Evolutionary conservation across 148 eudicot species (phyloP), one percentile per base, ranked within the genome.

Genomic region (Silene latifolia): DNA sequence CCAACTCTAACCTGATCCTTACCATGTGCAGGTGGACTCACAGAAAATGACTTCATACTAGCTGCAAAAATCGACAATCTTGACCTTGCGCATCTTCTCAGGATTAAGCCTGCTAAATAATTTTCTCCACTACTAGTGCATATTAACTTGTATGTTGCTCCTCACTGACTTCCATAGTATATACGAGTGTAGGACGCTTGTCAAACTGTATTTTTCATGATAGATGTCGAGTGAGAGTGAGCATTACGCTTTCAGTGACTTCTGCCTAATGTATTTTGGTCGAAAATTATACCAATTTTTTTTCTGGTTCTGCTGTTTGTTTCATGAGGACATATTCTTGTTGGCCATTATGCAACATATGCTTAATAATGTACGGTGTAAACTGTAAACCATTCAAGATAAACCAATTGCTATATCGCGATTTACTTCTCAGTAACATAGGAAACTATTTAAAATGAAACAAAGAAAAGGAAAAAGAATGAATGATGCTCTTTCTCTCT

Each of bases 1-100:
- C n/a, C n/a, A n/a, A n/a, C n/a, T n/a, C n/a, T n/a, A n/a, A n/a
- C n/a, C n/a, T n/a, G n/a, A n/a, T n/a, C 42, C 47, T 51, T 48
- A 48, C 48, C 9, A 65, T 78, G 75, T 84, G 85, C 85, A 93
- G 98, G 97, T 84, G 98, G 98, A 57, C 89, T 93, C 20, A 93
- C 98, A 12, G 98, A 93, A 85, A 93, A 93, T 62, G 98, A 93
- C 83, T 93, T 93, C 85, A 93, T 93, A 78, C 97, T 93, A 51
- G 98, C 98, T 73, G 90, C 97, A 19, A 93, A 93, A 88, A 91
- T 93, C 77, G 54, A 76, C 63, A 68, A 72, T 75, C 93, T 91
- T 18, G 84, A 88, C 58, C 67, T 90, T 51, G 89, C 85, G 6
- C 83, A 87, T 81, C 96, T 93, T 68, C 72, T 93, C 48, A 81